These are phyloP conservation scores for Phytopythium aichiense DNA, from an alignment of 352 stramenopile species.

Conservation along the genomic window DNA sequence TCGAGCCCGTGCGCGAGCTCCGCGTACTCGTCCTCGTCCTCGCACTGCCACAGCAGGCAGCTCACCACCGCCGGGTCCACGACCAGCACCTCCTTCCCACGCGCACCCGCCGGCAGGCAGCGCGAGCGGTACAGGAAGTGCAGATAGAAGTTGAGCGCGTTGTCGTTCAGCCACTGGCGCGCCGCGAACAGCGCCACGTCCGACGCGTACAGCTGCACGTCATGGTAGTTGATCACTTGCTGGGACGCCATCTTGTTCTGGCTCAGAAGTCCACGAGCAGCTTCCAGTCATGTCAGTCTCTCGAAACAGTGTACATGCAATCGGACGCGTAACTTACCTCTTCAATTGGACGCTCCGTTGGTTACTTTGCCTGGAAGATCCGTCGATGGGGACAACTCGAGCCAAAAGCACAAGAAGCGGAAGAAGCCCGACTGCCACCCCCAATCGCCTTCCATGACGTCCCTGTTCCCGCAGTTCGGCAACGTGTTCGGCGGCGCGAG, in stretches of 20 bases:
- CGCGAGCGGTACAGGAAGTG: constrained; percentile 52
- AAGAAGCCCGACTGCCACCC: constrained; percentile 8
- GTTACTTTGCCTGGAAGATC: constrained; percentile 1
- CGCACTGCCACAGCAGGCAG: constrained; percentile 78
- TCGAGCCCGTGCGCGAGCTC: constrained; percentile 50
- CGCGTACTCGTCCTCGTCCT: constrained; percentile 72
- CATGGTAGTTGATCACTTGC: constrained; percentile 74
- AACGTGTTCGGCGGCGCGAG: constrained; percentile 74
- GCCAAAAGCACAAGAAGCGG: too few relatives aligned
- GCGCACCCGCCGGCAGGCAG: constrained; percentile 10
- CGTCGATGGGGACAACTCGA: too few relatives aligned
- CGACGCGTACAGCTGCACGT: constrained; percentile 78
- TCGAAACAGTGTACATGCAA: not conserved
- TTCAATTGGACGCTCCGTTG: constrained; percentile 3
- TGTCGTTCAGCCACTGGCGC: constrained; percentile 80
- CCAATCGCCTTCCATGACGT: constrained; percentile 27
- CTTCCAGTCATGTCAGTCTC: not conserved
- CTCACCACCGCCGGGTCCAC: constrained; percentile 78
- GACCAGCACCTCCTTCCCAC: constrained; percentile 36
- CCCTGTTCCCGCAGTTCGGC: constrained; percentile 77
- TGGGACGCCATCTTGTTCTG: constrained; percentile 17
- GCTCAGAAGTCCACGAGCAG: not conserved
- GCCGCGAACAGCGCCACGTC: constrained; percentile 66
- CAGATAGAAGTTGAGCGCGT: constrained; percentile 82
- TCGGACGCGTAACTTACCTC: not conserved